Conservation (phyloP, 495 filamentous ascomycete species). For the Physcia stellaris region DNA sequence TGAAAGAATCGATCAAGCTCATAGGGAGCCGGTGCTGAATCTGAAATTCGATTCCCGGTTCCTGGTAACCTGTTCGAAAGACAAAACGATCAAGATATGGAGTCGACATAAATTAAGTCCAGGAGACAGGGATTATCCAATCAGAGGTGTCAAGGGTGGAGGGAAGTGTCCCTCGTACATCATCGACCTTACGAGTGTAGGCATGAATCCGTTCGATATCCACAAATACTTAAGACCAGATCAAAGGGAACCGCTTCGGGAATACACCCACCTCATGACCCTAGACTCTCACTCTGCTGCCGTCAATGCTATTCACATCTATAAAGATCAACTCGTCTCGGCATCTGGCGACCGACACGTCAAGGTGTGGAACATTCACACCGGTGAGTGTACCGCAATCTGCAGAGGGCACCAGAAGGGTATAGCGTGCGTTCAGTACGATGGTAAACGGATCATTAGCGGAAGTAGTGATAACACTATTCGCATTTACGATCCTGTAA, state of each 20-base stretch:
- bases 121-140: conserved; percentile 55
- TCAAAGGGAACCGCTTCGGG: conserved; percentile 18
- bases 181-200: conserved; percentile 28
- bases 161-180: conserved; percentile 40
- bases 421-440: conserved; percentile 94
- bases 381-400: conserved; percentile 58
- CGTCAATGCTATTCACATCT: conserved; percentile 91
- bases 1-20: conserved; percentile 58
- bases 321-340: conserved; percentile 76
- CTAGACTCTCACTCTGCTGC: conserved; percentile 77
- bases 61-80: conserved; percentile 92
- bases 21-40: conserved; percentile 87
- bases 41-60: conserved; percentile 83
- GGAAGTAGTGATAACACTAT: conserved; percentile 93
- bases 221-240: conserved; percentile 21
- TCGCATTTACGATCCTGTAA: conserved; percentile 77
- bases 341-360: conserved; percentile 86
- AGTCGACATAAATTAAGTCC: conserved; percentile 59
- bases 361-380: conserved; percentile 85
- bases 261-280: conserved; percentile 65
- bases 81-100: conserved; percentile 92
- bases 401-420: conserved; percentile 83
- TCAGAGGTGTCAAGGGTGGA: conserved; percentile 22
- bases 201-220: conserved; percentile 33
- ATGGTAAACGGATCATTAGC: conserved; percentile 90